Evolutionary conservation across 371 early-diverging fungal genomes (phyloP).

Genomic region (Hamiltosporidium tvaerminnensis): DNA sequence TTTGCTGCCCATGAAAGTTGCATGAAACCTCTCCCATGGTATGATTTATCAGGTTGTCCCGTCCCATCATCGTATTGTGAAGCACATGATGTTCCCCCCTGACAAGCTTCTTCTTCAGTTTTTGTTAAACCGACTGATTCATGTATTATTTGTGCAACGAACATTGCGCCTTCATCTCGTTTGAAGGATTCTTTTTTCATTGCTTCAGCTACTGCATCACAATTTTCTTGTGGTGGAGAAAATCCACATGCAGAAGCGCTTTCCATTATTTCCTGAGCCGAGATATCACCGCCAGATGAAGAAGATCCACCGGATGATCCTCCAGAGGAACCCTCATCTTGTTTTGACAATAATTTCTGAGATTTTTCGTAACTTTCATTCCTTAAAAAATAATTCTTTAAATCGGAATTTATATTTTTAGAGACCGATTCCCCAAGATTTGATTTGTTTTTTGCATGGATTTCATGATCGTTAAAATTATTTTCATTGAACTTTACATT

Average conservation of each 20-base stretch:
- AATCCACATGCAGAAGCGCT: not conserved
- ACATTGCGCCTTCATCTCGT: constrained; percentile 39
- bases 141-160: constrained; percentile 51
- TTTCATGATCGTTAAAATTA: no score
- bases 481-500: no score
- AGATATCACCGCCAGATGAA: no score
- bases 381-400: no score
- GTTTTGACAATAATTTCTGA: no score
- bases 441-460: no score
- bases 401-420: no score
- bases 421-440: no score
- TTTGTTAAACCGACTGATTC: constrained; percentile 50
- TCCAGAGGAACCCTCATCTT: no score
- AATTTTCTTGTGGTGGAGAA: not conserved
- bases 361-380: no score
- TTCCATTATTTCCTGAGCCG: no score
- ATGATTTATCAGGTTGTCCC: constrained; percentile 50
- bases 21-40: constrained; percentile 53
- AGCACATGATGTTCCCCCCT: not conserved
- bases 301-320: no score
- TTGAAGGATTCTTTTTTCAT: not conserved
- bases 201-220: not conserved
- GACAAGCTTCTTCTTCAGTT: constrained; percentile 49
- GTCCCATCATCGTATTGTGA: constrained; percentile 35
- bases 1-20: constrained; percentile 53